These are phyloP conservation scores for Candida frijolesensis DNA, from an alignment of 1,139 yeast species.

Conservation along the genomic window DNA sequence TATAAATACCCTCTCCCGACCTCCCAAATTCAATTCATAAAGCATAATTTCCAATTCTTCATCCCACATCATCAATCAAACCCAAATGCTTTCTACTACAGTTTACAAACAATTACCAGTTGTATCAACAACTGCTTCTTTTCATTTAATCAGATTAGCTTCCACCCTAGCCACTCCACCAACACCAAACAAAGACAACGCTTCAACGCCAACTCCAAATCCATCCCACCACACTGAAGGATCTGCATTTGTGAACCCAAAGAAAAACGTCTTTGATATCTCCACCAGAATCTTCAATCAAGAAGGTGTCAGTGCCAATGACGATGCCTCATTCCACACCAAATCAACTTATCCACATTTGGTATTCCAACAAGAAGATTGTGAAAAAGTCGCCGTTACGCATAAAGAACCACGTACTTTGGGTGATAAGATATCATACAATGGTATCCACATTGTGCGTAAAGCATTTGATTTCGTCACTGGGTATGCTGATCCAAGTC, in stretches of 20 bases:
- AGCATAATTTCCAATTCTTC: not conserved
- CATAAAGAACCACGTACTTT: constrained; percentile 54
- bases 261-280: constrained; percentile 21
- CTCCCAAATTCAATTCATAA: not conserved
- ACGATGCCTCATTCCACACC: constrained; percentile 34
- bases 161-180: constrained; percentile 3
- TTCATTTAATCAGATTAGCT: constrained; percentile 4
- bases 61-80: not conserved
- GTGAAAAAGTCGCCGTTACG: constrained; percentile 48
- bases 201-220: not conserved
- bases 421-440: constrained; percentile 56
- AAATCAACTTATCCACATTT: constrained; percentile 64
- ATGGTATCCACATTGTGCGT: constrained; percentile 48
- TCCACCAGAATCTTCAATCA: constrained; percentile 30
- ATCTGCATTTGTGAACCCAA: not conserved
- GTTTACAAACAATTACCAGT: not conserved
- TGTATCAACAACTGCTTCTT: not conserved
- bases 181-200: not conserved
- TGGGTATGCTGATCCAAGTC: constrained; percentile 61
- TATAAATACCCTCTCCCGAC: not conserved
- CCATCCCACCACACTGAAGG: not conserved
- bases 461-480: constrained; percentile 60
- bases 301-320: constrained; percentile 25
- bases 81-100: constrained; percentile 1
- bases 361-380: constrained; percentile 44